A percentile compares a stretch with the other conserved stretches of the same genome.
These are phyloP conservation scores for Eutypa lata DNA, from an alignment of 2,329 filamentous ascomycete species.

Conservation along the genomic window DNA sequence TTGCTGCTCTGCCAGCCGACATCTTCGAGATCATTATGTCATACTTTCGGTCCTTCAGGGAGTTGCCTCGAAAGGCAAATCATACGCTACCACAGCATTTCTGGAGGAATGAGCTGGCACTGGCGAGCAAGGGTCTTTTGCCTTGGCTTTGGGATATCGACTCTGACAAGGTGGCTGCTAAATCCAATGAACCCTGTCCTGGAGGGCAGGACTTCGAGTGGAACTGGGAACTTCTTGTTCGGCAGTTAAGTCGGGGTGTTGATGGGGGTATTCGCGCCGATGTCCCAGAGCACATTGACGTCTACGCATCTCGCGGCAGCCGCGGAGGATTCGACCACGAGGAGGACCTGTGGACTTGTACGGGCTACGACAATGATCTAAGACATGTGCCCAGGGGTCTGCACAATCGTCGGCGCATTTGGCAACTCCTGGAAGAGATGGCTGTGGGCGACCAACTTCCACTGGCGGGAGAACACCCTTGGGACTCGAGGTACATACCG, in stretches of 20 bases:
- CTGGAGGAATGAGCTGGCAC: conserved; percentile 6
- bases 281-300: conserved; percentile 1
- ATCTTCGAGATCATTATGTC: neutral
- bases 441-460: conserved; percentile 10
- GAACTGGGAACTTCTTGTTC: conserved; percentile 11
- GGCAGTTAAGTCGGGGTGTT: conserved; percentile 3
- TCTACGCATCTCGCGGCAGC: neutral
- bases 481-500: neutral
- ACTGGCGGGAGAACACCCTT: neutral
- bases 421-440: conserved; percentile 11
- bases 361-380: conserved; percentile 2
- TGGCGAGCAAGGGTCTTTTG: conserved; percentile 1
- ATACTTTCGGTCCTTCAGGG: neutral
- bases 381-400: conserved; percentile 4
- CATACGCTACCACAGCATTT: conserved; percentile 3
- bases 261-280: conserved; percentile 5
- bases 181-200: conserved; percentile 5
- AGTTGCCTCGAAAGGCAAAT: conserved; percentile 1
- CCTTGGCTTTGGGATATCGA: conserved; percentile 9
- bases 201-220: conserved; percentile 5
- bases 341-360: conserved; percentile 1
- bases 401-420: conserved; percentile 9
- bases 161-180: neutral
- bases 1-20: neutral
- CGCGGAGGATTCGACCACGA: neutral